Evolutionary conservation across 768 basidiomycete genomes (phyloP).

Genomic region (Kondoa subrosea): DNA sequence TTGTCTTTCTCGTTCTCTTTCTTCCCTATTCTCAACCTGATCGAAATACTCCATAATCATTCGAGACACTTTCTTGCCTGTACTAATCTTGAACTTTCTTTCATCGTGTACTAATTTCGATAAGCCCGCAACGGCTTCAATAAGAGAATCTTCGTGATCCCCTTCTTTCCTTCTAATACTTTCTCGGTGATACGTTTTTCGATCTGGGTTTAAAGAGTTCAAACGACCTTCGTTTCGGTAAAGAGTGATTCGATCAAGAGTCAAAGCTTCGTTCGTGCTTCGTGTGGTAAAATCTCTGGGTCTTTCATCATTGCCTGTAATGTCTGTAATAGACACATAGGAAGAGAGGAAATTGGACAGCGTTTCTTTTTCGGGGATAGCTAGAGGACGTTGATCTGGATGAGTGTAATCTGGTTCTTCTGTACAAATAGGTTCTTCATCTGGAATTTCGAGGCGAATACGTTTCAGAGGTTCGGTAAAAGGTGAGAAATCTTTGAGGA

Average conservation of each 20-base stretch:
- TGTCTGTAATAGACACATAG: slow-evolving; percentile 41
- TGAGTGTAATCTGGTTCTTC: slow-evolving; percentile 33
- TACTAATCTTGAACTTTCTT: slow-evolving; percentile 33
- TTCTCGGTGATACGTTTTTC: slow-evolving; percentile 18
- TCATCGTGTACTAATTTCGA: slow-evolving; percentile 31
- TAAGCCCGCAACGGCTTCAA: slow-evolving; percentile 32
- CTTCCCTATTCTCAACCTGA: slow-evolving; percentile 45
- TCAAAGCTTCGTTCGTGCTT: slow-evolving; percentile 37
- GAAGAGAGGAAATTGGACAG: slow-evolving; percentile 46
- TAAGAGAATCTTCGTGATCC: slow-evolving; percentile 33
- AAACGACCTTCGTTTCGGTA: slow-evolving; percentile 39
- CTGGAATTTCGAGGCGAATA: neutral
- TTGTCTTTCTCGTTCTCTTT: slow-evolving; percentile 44
- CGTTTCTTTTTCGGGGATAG: slow-evolving; percentile 41
- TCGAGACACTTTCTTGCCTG: slow-evolving; percentile 44
- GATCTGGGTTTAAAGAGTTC: slow-evolving; percentile 36
- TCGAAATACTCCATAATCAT: slow-evolving; percentile 64
- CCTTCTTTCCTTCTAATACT: slow-evolving; percentile 10
- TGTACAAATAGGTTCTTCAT: neutral
- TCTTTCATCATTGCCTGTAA: slow-evolving; percentile 38
- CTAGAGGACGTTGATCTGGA: slow-evolving; percentile 49
- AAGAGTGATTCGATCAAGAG: slow-evolving; percentile 37
- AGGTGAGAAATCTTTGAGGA: neutral
- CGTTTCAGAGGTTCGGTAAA: slow-evolving; percentile 1
- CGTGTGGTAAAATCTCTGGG: slow-evolving; percentile 14